A percentile compares a stretch with the other conserved stretches of the same genome.
These are phyloP conservation scores for Claviceps digitariae DNA, from an alignment of 2,329 filamentous ascomycete species.

Conservation along the genomic window DNA sequence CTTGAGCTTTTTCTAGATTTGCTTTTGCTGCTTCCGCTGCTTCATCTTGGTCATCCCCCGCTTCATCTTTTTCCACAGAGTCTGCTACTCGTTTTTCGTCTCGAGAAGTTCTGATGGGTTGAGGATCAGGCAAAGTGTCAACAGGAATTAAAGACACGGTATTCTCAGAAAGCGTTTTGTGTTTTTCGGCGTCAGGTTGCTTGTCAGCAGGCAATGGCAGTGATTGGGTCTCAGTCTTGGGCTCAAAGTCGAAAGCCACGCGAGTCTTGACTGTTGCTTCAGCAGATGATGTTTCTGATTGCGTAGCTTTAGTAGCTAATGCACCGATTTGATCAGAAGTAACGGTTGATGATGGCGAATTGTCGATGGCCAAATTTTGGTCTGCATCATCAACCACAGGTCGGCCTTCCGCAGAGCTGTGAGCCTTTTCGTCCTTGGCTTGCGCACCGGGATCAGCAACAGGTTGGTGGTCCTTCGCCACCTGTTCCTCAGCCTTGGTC, in stretches of 20 bases:
- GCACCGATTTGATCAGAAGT: constrained; percentile 41
- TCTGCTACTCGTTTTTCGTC: neutral
- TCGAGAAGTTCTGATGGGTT: constrained; percentile 1
- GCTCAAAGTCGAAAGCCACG: constrained; percentile 49
- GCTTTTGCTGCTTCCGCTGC: neutral
- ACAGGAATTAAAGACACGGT: constrained; percentile 54
- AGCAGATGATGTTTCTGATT: constrained; percentile 38
- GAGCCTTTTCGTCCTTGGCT: neutral
- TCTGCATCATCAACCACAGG: constrained; percentile 26
- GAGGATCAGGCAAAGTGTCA: constrained; percentile 16
- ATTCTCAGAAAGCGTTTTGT: constrained; percentile 48
- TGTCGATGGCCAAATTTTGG: constrained; percentile 29
- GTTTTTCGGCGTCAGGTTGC: constrained; percentile 23
- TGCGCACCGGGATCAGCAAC: neutral
- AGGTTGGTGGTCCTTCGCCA: neutral
- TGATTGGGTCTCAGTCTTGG: constrained; percentile 33
- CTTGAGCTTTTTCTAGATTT: constrained; percentile 8
- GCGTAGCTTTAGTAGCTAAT: constrained; percentile 36
- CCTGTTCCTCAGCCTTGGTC: neutral
- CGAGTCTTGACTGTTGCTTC: constrained; percentile 30
- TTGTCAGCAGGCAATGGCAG: constrained; percentile 36
- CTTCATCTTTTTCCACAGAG: neutral
- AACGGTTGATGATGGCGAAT: constrained; percentile 39
- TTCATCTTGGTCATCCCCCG: no score
- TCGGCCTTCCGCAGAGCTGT: neutral